Evolutionary conservation across 1,139 yeast genomes (phyloP), one percentile per base, ranked within the genome.

Genomic region (Debaryomyces nepalensis): DNA sequence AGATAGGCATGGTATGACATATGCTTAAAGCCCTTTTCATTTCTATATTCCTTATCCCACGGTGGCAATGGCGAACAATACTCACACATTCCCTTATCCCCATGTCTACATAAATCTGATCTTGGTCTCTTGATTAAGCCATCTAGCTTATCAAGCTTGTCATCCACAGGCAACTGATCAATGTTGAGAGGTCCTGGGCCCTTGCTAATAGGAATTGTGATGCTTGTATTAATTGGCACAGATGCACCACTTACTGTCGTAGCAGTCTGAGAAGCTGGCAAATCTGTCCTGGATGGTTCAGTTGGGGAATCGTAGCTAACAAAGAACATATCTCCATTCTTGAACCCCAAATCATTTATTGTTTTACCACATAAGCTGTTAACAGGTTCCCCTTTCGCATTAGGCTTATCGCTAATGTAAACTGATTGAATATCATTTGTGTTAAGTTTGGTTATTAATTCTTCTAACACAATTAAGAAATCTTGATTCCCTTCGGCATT

Each of bases 31-130:
- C 81, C 82, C 52, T 91, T 73, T 47, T 83, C 85, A 42, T 80
- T 80, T 50, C 84, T 84, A 60, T 90, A 91, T 19, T 75, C 79
- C 46, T 77, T 75, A 63, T 93, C 97, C 87, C 93, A 95, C 2
- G 99, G 98, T 35, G 96, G 97, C 44, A 95, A 69, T 0, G 99
- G 97, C 40, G 95, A 83, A 61, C 99, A 93, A 59, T 90, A 89
- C 55, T 93, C 99, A 64, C 99, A 93, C 99, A 93, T 93, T 3
- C 98, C 99, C 54, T 85, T 86, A 27, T 84, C 91, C 3, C 95
- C 89, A 60, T 95, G 99, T 44, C 84, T 80, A 62, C 99, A 93
- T 56, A 90, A 71, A 4, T 65, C 60, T 5, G 89, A 80, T 48
- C 72, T 76, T 23, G 72, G 65, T 27, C 99, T 76, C 29, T 74